Base-by-base conservation (phyloP, 768 basidiomycete species). In the Holtermanniella nyarrowii region DNA sequence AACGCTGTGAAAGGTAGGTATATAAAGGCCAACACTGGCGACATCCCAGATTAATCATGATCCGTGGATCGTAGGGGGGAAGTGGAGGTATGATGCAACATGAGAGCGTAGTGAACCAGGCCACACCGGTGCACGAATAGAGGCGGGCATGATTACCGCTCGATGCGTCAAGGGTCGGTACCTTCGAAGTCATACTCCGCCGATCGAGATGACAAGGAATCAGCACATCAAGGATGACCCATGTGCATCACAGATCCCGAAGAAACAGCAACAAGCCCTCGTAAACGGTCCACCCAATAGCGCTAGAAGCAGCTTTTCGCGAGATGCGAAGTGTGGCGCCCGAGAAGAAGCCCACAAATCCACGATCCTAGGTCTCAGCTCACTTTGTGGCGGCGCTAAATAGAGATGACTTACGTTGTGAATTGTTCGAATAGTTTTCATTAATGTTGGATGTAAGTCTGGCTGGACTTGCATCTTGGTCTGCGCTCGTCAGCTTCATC, bases 391-490 rank as follows among this genome's bases (percentile, higher is more conserved):
- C 25, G 26, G n/a, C n/a, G n/a, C n/a, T n/a, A n/a, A n/a, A n/a
- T 24, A 39, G 12, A 26, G 11, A 42, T 10, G 14, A 67, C 80
- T 53, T 54, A 86, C 89, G 69, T 75, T 74, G 78, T 82, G 84
- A 46, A 90, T 81, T 2, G 83, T 80, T 5, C 53, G 55, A 1
- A 81, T 72, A 1, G 88, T 88, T 18, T 78, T 78, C 25, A 75
- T 50, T 18, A 96, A 74, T 7, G 85, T 82, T 1, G 81, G 82
- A 62, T 93, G 91, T 58, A 80, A 78, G 59, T 83, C 84, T 1
- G 77, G 78, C n/a, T 86, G 82, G 2, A 96, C 85, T 75, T 96
- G 90, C 68, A 96, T 82, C 64, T 88, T 85, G 0, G 90, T 96
- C 87, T 88, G 13, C 48, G 20, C 23, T 0, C 22, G 25, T 49